Evolutionary conservation across 192 early-diverging fungal species (phyloP).

Genomic region (Podila epicladia): DNA sequence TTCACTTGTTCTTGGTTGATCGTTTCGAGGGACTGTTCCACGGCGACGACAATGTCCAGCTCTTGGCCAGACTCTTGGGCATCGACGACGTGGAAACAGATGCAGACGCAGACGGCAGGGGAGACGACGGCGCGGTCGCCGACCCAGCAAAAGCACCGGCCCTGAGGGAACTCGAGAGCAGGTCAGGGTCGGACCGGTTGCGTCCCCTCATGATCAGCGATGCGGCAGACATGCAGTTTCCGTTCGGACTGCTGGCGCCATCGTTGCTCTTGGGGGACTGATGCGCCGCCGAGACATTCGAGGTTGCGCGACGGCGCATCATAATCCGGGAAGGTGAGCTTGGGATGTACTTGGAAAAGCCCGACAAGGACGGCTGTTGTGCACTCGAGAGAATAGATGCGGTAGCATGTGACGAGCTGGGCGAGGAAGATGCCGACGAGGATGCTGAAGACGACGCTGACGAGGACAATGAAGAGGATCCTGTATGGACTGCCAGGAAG

Average conservation of each 20-base stretch:
- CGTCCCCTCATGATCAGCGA: slow-evolving; percentile 10
- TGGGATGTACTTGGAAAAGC: slow-evolving; percentile 30
- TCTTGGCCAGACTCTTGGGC: slow-evolving; percentile 10
- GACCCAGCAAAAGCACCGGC: not conserved
- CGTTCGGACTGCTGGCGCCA: not conserved
- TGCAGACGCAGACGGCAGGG: not conserved
- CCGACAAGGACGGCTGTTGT: slow-evolving; percentile 10
- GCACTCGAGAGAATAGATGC: not conserved
- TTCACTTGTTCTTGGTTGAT: not conserved
- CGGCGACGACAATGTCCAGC: slow-evolving; percentile 21
- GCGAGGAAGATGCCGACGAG: not conserved
- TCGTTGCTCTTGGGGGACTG: not conserved
- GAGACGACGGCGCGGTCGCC: not conserved
- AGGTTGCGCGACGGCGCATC: slow-evolving; percentile 20
- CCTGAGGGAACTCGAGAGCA: not conserved
- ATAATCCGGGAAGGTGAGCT: slow-evolving; percentile 9
- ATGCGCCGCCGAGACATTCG: not conserved
- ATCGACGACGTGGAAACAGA: not conserved
- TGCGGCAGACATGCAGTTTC: not conserved
- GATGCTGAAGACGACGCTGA: not conserved
- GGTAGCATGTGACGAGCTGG: not conserved
- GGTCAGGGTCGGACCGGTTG: slow-evolving; percentile 19
- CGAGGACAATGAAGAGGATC: not conserved
- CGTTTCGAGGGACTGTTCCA: slow-evolving; percentile 26
- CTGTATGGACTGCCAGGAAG: not conserved